Base-by-base conservation (phyloP, 495 filamentous ascomycete species). In the Aspergillus incahuasiensis region DNA sequence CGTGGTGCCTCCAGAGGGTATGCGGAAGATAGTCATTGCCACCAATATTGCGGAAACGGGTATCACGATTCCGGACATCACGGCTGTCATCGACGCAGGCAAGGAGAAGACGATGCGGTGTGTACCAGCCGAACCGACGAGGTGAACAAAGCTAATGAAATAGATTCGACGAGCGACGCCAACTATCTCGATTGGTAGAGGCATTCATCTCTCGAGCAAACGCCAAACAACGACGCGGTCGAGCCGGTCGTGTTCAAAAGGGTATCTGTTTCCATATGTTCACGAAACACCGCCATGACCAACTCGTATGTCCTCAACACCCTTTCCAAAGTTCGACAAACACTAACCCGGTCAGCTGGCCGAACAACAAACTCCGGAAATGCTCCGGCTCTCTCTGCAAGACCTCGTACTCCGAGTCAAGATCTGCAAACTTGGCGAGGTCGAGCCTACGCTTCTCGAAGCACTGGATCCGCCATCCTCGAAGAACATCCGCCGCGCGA, bases 1-100 rank as follows among this genome's bases (percentile, higher is more conserved):
- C 65, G 74, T 86, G 1, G 74, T 96, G 3, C 92, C 94, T 8
- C 91, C 90, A 1, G 77, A 78, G 15, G 92, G 90, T 6, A 78
- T 82, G 39, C 79, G 91, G 52, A 97, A 97, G 73, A 94, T 97
- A 56, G 91, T 97, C 4, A 81, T 96, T 43, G 90, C 92, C 5
- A 98, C 92, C 8, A 97, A 97, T 64, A 97, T 97, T 63, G 92
- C 92, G 20, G 92, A 97, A 64, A 97, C 92, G 0, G 92, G 69
- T 68, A 95, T 97, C 62, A 97, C 92, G 0, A 97, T 97, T 60
- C 92, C 92, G 1, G 92, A 97, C 68, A 86, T 97, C 34, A 97
- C 92, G 5, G 95, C 91, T 61, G 92, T 97, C 22, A 86, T 97
- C 54, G 92, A 97, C 70, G 87, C 89, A 12, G 92, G 92, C 48